Conservation (phyloP, 2,329 filamentous ascomycete species). For the Fusarium camptoceras region DNA sequence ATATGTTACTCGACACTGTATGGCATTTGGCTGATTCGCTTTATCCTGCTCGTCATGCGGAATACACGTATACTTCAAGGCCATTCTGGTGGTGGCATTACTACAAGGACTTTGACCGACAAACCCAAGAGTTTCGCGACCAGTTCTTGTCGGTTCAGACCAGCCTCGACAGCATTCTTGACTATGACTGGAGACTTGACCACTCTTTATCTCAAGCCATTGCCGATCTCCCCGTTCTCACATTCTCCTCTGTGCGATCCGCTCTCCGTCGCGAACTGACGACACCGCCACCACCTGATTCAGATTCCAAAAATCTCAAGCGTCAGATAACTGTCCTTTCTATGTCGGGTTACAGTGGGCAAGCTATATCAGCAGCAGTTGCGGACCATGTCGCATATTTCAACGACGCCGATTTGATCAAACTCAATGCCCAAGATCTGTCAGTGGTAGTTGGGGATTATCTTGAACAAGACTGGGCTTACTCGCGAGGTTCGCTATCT, state of each 20-base stretch:
- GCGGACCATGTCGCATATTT: conserved; percentile 72
- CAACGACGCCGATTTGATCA: conserved; percentile 73
- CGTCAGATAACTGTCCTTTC: conserved; percentile 55
- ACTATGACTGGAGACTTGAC: conserved; percentile 49
- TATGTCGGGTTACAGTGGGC: conserved; percentile 55
- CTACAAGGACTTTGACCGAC: conserved; percentile 51
- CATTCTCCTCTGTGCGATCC: conserved; percentile 49
- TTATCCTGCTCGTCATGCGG: conserved; percentile 50
- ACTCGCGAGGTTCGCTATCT: conserved; percentile 61
- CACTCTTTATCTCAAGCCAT: conserved; percentile 52
- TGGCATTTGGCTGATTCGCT: conserved; percentile 53
- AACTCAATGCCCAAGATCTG: conserved; percentile 76
- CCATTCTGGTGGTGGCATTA: conserved; percentile 58
- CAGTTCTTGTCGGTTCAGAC: conserved; percentile 45
- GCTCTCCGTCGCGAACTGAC: conserved; percentile 48
- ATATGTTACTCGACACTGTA: conserved; percentile 54
- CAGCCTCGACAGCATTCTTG: conserved; percentile 46
- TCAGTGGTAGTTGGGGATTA: conserved; percentile 77
- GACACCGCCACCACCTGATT: conserved; percentile 43
- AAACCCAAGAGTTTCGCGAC: conserved; percentile 47
- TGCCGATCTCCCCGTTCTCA: conserved; percentile 51
- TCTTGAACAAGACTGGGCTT: conserved; percentile 70
- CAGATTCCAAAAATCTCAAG: conserved; percentile 51
- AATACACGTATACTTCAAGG: conserved; percentile 51
- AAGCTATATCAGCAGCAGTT: conserved; percentile 58